phyloP scores from a whole-genome alignment of 2,329 filamentous ascomycete species.

The Chaetomiaceae sp. region DNA sequence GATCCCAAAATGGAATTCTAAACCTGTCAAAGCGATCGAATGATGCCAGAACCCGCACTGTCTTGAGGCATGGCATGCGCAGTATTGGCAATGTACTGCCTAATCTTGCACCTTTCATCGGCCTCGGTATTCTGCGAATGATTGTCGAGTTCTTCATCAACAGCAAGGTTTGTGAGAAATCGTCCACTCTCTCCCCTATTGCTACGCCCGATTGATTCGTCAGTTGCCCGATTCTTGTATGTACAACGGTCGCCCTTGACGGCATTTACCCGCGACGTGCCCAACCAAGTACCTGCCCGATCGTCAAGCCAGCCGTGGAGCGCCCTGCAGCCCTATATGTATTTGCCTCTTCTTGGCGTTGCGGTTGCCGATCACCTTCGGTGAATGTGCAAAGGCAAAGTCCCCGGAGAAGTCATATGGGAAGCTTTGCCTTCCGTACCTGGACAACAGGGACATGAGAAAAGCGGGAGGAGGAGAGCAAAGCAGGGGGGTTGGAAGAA shows the following conservation, averaged over 20 bases:
- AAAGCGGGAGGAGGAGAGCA: too few species aligned
- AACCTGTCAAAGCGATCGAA: background rate
- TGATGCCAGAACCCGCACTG: background rate
- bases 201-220: background rate
- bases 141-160: background rate
- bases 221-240: background rate
- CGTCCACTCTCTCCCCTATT: background rate
- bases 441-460: too few species aligned
- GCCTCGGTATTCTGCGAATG: background rate
- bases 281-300: background rate
- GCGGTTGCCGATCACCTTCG: too few species aligned
- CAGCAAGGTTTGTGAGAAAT: background rate
- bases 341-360: background rate
- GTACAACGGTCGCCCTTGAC: background rate
- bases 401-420: background rate
- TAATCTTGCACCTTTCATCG: background rate
- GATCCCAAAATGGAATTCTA: background rate
- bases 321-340: constrained; percentile 4
- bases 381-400: too few species aligned
- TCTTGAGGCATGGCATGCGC: background rate
- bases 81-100: background rate
- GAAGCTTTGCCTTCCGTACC: too few species aligned
- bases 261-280: background rate
- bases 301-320: background rate
- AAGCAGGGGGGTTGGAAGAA: background rate